phyloP scores from a whole-genome alignment of 2,329 filamentous ascomycete genomes.

The Fusarium keratoplasticum region DNA sequence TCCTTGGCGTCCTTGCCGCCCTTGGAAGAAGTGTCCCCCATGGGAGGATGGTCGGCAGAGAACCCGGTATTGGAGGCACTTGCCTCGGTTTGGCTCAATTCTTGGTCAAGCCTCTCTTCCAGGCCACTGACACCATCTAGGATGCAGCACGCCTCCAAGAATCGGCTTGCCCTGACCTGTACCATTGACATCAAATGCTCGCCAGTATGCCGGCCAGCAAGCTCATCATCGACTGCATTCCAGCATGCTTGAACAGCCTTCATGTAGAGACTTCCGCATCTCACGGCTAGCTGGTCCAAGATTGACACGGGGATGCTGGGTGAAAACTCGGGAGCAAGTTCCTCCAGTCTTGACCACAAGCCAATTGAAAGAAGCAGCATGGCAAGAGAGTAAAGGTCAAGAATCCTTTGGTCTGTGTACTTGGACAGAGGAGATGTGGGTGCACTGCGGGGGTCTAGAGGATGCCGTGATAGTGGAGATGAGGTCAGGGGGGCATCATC shows the following conservation, averaged over 20 bases:
- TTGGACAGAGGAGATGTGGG: slow-evolving; percentile 60
- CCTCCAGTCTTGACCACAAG: slow-evolving; percentile 76
- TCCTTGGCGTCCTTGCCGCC: slow-evolving; percentile 29
- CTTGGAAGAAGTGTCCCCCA: slow-evolving; percentile 8
- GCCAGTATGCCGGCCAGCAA: slow-evolving; percentile 57
- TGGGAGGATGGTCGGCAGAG: not conserved
- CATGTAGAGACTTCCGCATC: slow-evolving; percentile 80
- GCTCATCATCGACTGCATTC: slow-evolving; percentile 74
- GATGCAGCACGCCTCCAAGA: slow-evolving; percentile 70
- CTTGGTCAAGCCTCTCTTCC: slow-evolving; percentile 64
- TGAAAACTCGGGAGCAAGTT: slow-evolving; percentile 57
- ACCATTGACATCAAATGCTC: slow-evolving; percentile 66
- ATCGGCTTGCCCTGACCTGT: slow-evolving; percentile 67
- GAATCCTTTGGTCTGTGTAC: slow-evolving; percentile 66
- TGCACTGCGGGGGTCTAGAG: slow-evolving; percentile 68
- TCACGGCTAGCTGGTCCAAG: slow-evolving; percentile 71
- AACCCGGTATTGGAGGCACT: not conserved
- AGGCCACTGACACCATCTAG: slow-evolving; percentile 69
- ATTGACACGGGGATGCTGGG: slow-evolving; percentile 70
- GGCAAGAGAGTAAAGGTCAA: slow-evolving; percentile 79
- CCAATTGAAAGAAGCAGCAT: slow-evolving; percentile 81
- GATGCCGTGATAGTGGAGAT: slow-evolving; percentile 66
- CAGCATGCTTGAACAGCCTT: slow-evolving; percentile 80
- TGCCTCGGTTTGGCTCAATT: slow-evolving; percentile 50
- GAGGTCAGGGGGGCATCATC: slow-evolving; percentile 39